These are phyloP conservation scores for Leishmania tarentolae DNA, from an alignment of 208 protist genomes.

Conservation along the genomic window DNA sequence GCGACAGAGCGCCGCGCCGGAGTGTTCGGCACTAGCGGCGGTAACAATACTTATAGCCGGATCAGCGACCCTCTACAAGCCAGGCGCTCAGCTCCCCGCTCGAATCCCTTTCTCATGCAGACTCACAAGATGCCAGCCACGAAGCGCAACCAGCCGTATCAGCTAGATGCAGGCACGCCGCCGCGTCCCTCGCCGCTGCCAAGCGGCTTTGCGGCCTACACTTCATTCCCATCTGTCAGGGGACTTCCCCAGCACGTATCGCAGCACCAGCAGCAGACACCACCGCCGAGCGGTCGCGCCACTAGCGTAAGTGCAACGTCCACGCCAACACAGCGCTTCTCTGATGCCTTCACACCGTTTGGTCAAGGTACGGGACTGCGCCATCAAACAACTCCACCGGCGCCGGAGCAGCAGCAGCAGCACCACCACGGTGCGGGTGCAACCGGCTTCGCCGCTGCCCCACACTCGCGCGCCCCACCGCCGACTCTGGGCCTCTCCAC, in stretches of 20 bases:
- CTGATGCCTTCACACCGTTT: background rate
- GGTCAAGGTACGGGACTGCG: background rate
- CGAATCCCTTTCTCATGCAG: background rate
- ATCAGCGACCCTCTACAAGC: background rate
- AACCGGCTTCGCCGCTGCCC: background rate
- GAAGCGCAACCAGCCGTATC: background rate
- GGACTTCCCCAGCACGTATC: background rate
- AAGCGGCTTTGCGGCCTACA: background rate
- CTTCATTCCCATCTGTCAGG: background rate
- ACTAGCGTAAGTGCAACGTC: background rate
- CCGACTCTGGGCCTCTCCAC: background rate
- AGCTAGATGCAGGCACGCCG: background rate
- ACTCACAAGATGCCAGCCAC: background rate
- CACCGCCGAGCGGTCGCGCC: background rate
- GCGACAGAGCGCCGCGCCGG: background rate
- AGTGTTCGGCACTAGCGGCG: background rate
- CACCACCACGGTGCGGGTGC: background rate
- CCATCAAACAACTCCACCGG: background rate
- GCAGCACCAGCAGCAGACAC: background rate
- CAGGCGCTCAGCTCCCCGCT: background rate
- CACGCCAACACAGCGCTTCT: background rate
- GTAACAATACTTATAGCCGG: background rate
- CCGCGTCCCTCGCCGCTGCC: background rate
- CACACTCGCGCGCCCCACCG: background rate
- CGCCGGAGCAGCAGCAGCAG: background rate